A percentile compares a stretch with the other conserved stretches of the same genome.
phyloP scores from a whole-genome alignment of 257 asterid species.

The Solanum chmielewskii region DNA sequence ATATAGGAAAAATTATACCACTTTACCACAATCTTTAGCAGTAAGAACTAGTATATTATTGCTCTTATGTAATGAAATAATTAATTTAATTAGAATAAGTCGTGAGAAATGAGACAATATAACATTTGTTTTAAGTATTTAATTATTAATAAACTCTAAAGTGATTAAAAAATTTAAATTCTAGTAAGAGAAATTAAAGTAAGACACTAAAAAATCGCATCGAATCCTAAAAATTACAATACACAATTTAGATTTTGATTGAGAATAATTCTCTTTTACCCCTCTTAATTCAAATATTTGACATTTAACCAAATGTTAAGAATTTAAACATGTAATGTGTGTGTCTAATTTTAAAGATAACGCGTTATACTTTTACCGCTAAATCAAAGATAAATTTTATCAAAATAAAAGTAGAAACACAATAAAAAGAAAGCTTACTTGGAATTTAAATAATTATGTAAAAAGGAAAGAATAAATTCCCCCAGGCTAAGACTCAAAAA shows the following conservation, averaged over 20 bases:
- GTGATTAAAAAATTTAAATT: neutral
- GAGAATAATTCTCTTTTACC: neutral
- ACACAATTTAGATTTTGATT: neutral
- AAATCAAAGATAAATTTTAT: neutral
- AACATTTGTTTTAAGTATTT: neutral
- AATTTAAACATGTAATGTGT: neutral
- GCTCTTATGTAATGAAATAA: neutral
- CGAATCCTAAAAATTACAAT: neutral
- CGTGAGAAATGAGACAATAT: neutral
- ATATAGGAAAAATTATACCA: too few species aligned
- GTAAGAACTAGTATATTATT: neutral
- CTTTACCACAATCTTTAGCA: neutral
- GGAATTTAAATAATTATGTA: neutral
- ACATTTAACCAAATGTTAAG: neutral
- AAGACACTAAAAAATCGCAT: neutral
- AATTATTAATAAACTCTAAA: neutral
- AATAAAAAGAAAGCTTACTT: neutral
- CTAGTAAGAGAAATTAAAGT: neutral
- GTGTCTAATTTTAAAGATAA: neutral
- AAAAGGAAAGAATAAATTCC: conserved; percentile 19
- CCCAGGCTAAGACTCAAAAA: neutral
- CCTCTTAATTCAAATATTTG: neutral
- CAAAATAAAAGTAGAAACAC: neutral
- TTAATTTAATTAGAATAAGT: neutral
- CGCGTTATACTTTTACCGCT: neutral